A percentile compares a stretch with the other conserved stretches of the same genome.
Conservation (phyloP, 441 rosid genomes). For the Arabidopsis lyrata region DNA sequence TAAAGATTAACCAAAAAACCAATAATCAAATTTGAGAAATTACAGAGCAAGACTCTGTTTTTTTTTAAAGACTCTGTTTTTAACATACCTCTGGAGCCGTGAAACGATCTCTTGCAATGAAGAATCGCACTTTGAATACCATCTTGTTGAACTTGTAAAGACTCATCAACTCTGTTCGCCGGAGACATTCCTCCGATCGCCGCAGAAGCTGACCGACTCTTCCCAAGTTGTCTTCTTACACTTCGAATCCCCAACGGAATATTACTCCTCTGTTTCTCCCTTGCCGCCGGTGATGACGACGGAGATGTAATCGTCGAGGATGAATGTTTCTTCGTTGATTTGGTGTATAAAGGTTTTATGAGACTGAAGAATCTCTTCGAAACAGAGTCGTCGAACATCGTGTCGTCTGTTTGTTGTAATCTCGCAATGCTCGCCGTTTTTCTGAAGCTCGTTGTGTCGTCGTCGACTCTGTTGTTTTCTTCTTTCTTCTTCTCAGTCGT, state of each 20-base stretch:
- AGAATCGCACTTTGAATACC: slow-evolving; percentile 75
- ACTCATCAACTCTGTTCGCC: slow-evolving; percentile 59
- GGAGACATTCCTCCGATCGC: slow-evolving; percentile 46
- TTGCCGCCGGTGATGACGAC: slow-evolving; percentile 48
- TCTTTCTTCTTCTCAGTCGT: slow-evolving; percentile 14
- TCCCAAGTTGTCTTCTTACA: slow-evolving; percentile 60
- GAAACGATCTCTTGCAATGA: slow-evolving; percentile 74
- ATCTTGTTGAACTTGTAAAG: slow-evolving; percentile 64
- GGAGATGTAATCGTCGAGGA: slow-evolving; percentile 39
- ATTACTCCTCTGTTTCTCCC: slow-evolving; percentile 52
- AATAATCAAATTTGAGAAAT: background rate
- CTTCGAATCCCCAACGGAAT: slow-evolving; percentile 43
- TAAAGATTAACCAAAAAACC: background rate
- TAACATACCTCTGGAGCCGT: slow-evolving; percentile 56
- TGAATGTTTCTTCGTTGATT: slow-evolving; percentile 32
- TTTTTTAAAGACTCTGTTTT: background rate
- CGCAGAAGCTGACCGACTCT: slow-evolving; percentile 73
- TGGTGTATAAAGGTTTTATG: slow-evolving; percentile 57
- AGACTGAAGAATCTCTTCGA: slow-evolving; percentile 57
- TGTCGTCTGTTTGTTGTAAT: background rate
- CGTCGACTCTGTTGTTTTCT: slow-evolving; percentile 38
- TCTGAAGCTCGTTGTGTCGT: slow-evolving; percentile 30
- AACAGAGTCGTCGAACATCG: slow-evolving; percentile 34
- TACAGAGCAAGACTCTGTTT: background rate
- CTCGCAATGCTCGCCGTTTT: slow-evolving; percentile 39